Evolutionary conservation across 2,329 filamentous ascomycete species (phyloP).

Genomic region (Botrytis pseudocinerea): DNA sequence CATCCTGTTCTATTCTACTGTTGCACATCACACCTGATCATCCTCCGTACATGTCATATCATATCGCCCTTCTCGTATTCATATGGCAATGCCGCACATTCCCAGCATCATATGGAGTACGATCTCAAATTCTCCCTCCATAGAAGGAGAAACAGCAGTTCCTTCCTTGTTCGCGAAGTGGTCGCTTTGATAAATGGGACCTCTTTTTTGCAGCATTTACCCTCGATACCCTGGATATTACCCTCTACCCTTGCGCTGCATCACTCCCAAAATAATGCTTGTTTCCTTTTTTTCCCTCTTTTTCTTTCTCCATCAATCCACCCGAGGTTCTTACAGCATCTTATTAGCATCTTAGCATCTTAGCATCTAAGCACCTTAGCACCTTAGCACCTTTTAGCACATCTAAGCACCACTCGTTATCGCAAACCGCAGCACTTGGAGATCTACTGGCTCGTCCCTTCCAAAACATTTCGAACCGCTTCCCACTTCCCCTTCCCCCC

Average conservation of each 20-base stretch:
- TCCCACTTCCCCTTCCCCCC: background rate
- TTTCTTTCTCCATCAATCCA: background rate
- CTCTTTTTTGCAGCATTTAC: background rate
- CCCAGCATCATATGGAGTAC: background rate
- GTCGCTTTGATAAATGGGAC: background rate
- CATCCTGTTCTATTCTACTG: background rate
- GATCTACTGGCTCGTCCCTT: background rate
- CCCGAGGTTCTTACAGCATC: background rate
- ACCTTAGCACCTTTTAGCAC: background rate
- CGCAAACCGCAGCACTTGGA: background rate
- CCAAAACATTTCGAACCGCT: background rate
- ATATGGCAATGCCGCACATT: background rate
- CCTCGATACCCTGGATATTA: background rate
- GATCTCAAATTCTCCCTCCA: background rate
- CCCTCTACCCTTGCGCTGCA: constrained; percentile 7
- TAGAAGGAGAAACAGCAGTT: background rate
- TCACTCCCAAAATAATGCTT: constrained; percentile 13
- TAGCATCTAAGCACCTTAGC: background rate
- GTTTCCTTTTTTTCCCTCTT: background rate
- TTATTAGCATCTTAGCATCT: background rate
- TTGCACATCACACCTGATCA: background rate
- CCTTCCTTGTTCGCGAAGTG: background rate
- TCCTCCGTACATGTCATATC: background rate
- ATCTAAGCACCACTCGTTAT: background rate
- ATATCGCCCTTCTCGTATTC: background rate